Base-by-base conservation (phyloP, 2,329 filamentous ascomycete genomes). In the Hypoxylon sp. region DNA sequence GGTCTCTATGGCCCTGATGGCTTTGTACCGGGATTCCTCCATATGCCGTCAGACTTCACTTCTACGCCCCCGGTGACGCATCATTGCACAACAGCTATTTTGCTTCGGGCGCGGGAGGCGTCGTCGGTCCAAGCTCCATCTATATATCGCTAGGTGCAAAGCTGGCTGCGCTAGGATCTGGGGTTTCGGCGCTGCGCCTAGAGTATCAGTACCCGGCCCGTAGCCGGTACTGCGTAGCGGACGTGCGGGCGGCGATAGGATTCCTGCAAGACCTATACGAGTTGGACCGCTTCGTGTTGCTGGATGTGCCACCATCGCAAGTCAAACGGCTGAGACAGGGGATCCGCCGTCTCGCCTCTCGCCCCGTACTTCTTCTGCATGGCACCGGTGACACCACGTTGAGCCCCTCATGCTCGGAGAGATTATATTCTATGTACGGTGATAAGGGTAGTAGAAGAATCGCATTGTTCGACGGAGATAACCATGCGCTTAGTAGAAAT, bases 61-160 rank as follows among this genome's bases (percentile, higher is more conserved):
- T 37, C 32, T 15, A 11, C 32, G 13, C 11, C 32, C 11, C 32
- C 32, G 32, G 32, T 13, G 13, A 37, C 32, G 32, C 32, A 37
- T 61, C 48, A 60, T 19, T 17, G 17, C 24, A 46, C 57, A 13
- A 35, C 27, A 17, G 37, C 47, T 13, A 60, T 52, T 10, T 24
- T 46, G n/a, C 19, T 61, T 47, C 13, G 11, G 57, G 48, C n/a
- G 48, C 24, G 32, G 48, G 48, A 42, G 48, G 57, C 2, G 48
- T 81, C 11, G 77, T 74, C n/a, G 80, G 80, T 1, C 81, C 82
- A 2, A 78, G 75, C 4, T 79, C 76, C 66, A 80, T 79, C 15
- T 83, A 83, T 68, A 76, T 82, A 4, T 79, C 78, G 0, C 7
- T 75, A 82, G 1, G 81, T 15, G 77, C 81, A 60, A 84, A 83